Evolutionary conservation across 352 stramenopile species (phyloP).

Genomic region (Globisporangium sylvaticum): DNA sequence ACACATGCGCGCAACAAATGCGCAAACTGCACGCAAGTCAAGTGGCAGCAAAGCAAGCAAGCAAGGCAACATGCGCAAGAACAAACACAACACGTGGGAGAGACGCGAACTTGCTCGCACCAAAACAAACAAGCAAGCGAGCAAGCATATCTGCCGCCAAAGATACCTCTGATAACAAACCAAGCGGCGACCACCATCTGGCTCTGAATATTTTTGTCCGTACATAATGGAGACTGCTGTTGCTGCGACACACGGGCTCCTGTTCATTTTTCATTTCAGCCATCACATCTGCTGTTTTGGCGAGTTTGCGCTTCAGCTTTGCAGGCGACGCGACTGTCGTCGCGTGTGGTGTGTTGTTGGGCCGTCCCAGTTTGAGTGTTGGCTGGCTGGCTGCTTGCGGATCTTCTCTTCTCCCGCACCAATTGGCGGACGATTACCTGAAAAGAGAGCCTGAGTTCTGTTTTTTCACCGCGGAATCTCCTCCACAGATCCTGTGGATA

Average conservation of each 20-base stretch:
- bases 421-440: not conserved
- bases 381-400: not conserved
- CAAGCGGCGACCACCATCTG: not conserved
- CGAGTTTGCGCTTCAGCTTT: not conserved
- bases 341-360: too few species aligned
- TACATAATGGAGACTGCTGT: not conserved
- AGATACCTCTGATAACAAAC: conserved; percentile 6
- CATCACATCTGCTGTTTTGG: not conserved
- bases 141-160: not conserved
- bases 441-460: conserved; percentile 8
- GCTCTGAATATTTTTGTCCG: not conserved
- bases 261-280: not conserved
- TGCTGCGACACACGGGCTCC: not conserved
- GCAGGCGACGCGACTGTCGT: not conserved
- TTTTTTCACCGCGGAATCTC: not conserved
- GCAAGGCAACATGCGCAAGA: not conserved
- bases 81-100: not conserved
- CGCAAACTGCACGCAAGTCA: not conserved
- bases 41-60: not conserved
- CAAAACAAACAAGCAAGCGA: not conserved
- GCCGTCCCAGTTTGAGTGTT: too few species aligned
- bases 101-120: not conserved
- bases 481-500: conserved; percentile 6
- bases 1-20: too few species aligned
- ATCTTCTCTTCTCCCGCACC: not conserved